Conservation (phyloP, 768 basidiomycete genomes). For the Russula virescens region DNA sequence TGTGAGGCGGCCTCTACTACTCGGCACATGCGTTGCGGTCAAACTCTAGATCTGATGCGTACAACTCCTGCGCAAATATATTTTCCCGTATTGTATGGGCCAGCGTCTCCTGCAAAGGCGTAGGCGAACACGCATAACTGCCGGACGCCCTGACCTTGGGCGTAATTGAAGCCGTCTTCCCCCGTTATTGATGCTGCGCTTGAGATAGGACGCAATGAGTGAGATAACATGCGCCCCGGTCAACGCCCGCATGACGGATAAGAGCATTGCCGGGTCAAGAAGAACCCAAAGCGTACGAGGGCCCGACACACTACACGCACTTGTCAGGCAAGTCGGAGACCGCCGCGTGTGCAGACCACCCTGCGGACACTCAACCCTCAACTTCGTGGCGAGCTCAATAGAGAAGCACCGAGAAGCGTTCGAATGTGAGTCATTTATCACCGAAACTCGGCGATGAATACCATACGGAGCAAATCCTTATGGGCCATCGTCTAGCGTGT, state of each 20-base stretch:
- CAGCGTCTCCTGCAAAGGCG: not conserved
- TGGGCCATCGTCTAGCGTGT: not conserved
- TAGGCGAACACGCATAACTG: not conserved
- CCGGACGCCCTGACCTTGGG: not conserved
- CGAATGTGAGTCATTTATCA: not conserved
- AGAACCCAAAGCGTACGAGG: not conserved
- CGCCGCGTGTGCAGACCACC: not conserved
- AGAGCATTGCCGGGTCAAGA: not conserved
- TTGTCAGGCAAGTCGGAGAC: not conserved
- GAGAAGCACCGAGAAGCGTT: not conserved
- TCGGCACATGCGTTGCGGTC: not conserved
- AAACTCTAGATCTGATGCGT: conserved; percentile 4
- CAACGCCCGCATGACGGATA: not conserved
- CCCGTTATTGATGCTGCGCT: not conserved
- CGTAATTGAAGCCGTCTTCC: not conserved
- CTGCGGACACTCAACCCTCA: not conserved
- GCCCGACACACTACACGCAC: not conserved
- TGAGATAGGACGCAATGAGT: not conserved
- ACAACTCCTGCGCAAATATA: not conserved
- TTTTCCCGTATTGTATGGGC: not conserved
- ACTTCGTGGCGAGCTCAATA: not conserved
- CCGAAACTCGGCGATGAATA: not conserved
- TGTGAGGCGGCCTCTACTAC: not conserved
- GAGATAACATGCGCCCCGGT: not conserved
- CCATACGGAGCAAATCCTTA: not conserved